Evolutionary conservation across 495 filamentous ascomycete genomes (phyloP).

Genomic region (Glonium stellatum): DNA sequence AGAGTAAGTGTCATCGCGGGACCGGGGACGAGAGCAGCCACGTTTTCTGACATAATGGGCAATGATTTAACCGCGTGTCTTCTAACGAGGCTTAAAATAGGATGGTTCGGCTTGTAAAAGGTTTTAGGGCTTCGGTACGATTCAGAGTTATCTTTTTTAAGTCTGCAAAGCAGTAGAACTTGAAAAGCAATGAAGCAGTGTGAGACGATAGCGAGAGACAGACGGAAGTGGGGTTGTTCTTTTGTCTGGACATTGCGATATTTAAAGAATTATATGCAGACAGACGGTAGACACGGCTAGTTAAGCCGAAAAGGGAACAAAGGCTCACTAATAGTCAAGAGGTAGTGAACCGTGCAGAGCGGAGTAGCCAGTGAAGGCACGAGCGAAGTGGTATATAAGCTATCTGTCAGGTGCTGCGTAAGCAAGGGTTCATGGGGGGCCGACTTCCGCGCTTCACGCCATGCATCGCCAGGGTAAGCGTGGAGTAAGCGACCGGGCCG

Average conservation of each 20-base stretch:
- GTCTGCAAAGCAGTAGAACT: background rate
- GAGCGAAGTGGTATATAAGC: too few species aligned
- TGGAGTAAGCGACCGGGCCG: constrained; percentile 15
- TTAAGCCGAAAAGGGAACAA: constrained; percentile 9
- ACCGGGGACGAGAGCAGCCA: constrained; percentile 6
- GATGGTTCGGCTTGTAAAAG: background rate
- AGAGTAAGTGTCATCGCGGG: constrained; percentile 2
- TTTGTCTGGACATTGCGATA: background rate
- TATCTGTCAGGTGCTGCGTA: too few species aligned
- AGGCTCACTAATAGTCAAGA: background rate
- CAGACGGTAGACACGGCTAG: constrained; percentile 5
- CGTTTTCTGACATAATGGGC: background rate
- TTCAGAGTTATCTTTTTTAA: background rate
- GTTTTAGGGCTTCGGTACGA: background rate
- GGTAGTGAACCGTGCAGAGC: background rate
- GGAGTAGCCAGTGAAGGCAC: too few species aligned
- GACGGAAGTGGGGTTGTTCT: background rate
- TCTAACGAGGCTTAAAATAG: too few species aligned
- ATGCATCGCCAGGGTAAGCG: constrained; percentile 20
- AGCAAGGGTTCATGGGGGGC: too few species aligned
- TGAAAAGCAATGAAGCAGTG: constrained; percentile 9
- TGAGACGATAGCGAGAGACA: background rate
- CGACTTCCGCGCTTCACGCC: too few species aligned
- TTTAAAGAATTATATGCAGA: constrained; percentile 5
- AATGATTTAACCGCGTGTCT: background rate